phyloP scores from a whole-genome alignment of 768 basidiomycete genomes.

The Psilocybe cyanescens region DNA sequence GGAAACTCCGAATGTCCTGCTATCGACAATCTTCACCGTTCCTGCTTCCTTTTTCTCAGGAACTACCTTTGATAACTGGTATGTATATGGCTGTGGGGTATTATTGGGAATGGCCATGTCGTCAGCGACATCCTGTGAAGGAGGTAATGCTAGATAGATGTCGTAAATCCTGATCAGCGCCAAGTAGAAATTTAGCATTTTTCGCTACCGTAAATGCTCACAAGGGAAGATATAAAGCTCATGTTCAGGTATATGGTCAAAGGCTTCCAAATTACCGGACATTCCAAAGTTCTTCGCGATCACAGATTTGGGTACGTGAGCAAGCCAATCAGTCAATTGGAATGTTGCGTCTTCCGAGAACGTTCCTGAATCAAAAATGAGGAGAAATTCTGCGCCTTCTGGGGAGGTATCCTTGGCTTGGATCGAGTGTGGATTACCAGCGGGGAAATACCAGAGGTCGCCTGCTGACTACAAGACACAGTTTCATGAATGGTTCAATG shows the following conservation, averaged over 20 bases:
- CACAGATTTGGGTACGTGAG: constrained; percentile 60
- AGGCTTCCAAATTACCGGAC: constrained; percentile 40
- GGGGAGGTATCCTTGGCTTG: constrained; percentile 52
- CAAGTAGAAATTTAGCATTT: background rate
- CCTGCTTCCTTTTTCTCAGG: constrained; percentile 54
- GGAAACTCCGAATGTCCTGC: constrained; percentile 53
- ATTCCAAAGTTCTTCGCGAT: constrained; percentile 69
- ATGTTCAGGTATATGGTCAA: constrained; percentile 55
- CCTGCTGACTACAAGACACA: constrained; percentile 23
- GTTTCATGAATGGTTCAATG: background rate
- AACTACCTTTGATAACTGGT: constrained; percentile 51
- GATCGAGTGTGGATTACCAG: constrained; percentile 59
- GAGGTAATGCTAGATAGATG: constrained; percentile 38
- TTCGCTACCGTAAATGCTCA: constrained; percentile 11
- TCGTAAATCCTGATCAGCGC: background rate
- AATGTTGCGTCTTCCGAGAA: constrained; percentile 67
- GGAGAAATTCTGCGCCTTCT: constrained; percentile 56
- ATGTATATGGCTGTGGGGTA: constrained; percentile 56
- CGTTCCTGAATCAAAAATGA: constrained; percentile 43
- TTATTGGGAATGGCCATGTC: constrained; percentile 54
- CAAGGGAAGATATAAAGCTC: constrained; percentile 59
- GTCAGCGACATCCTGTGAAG: constrained; percentile 40
- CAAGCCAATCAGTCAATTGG: constrained; percentile 67
- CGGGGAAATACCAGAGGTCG: constrained; percentile 65
- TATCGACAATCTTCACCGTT: constrained; percentile 63